These are phyloP conservation scores for Scutellaria minor DNA, from an alignment of 257 asterid species.

Conservation along the genomic window DNA sequence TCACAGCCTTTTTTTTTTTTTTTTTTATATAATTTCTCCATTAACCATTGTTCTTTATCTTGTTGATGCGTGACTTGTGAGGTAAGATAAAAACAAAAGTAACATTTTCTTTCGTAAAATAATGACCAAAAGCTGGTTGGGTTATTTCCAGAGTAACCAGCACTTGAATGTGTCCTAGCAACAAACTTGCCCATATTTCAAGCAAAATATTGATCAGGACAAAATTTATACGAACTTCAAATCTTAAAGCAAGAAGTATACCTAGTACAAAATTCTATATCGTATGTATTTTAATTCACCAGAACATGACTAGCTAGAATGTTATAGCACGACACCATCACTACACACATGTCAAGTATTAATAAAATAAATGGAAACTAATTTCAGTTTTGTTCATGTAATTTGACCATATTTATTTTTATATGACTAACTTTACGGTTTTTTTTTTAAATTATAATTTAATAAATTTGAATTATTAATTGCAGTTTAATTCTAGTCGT, in stretches of 20 bases:
- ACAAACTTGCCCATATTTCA: slow-evolving; percentile 40
- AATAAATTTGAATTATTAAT: too few relatives aligned
- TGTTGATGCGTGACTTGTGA: slow-evolving; percentile 40
- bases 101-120: slow-evolving; percentile 3
- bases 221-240: not conserved
- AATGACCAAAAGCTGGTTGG: slow-evolving; percentile 18
- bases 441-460: too few relatives aligned
- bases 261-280: too few relatives aligned
- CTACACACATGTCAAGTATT: too few relatives aligned
- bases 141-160: slow-evolving; percentile 36
- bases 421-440: too few relatives aligned
- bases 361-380: too few relatives aligned
- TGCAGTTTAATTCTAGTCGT: too few relatives aligned
- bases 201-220: slow-evolving; percentile 30
- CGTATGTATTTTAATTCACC: not conserved
- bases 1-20: too few relatives aligned
- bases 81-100: slow-evolving; percentile 34
- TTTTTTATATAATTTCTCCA: not conserved
- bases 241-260: not conserved
- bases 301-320: not conserved
- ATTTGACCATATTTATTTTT: too few relatives aligned
- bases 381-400: too few relatives aligned
- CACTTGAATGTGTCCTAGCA: slow-evolving; percentile 43
- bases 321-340: too few relatives aligned
- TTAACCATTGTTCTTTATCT: not conserved